Evolutionary conservation across 2,329 filamentous ascomycete species (phyloP).

Genomic region (Penicillium sp.): DNA sequence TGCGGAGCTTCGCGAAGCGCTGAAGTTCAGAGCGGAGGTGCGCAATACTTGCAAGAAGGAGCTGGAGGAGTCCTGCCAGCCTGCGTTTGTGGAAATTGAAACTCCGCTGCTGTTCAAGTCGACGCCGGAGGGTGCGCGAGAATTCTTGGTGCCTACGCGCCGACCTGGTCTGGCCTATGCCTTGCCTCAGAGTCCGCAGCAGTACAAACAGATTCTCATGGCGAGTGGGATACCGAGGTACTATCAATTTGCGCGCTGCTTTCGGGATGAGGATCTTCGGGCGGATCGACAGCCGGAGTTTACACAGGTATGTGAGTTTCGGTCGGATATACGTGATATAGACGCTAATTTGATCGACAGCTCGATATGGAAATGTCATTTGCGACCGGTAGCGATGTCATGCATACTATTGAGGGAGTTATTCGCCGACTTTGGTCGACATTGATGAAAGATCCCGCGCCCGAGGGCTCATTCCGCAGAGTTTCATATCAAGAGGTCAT

Average conservation of each 20-base stretch:
- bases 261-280: constrained; percentile 88
- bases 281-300: constrained; percentile 96
- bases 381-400: constrained; percentile 68
- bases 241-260: constrained; percentile 91
- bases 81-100: constrained; percentile 72
- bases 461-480: constrained; percentile 52
- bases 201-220: constrained; percentile 98
- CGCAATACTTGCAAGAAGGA: constrained; percentile 53
- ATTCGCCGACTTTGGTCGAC: constrained; percentile 56
- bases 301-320: constrained; percentile 63
- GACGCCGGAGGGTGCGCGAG: constrained; percentile 88
- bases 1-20: constrained; percentile 60
- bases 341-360: constrained; percentile 42
- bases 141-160: constrained; percentile 89
- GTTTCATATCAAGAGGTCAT: constrained; percentile 77
- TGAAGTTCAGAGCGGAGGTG: constrained; percentile 66
- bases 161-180: constrained; percentile 76
- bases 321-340: not conserved
- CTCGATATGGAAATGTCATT: constrained; percentile 95
- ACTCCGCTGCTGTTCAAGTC: constrained; percentile 96
- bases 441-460: constrained; percentile 46
- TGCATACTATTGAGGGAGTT: constrained; percentile 54
- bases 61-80: constrained; percentile 52
- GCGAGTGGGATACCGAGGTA: constrained; percentile 78
- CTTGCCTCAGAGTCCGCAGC: constrained; percentile 91